phyloP scores from a whole-genome alignment of 1,139 yeast species.

The Debaryomyces subglobosus region DNA sequence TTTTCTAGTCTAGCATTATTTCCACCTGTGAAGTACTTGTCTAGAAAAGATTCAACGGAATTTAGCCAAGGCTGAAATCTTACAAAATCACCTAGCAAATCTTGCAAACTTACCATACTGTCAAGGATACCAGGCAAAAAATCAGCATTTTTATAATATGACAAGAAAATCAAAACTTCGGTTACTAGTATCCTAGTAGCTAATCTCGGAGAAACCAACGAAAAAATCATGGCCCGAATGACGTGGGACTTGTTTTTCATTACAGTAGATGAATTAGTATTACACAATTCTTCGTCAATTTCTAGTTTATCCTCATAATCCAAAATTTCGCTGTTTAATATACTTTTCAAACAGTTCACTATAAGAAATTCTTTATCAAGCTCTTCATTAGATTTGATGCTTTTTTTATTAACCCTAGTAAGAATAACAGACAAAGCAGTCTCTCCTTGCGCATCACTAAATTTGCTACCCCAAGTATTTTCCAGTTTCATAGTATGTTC shows the following conservation, averaged over 20 bases:
- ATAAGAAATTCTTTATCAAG: constrained; percentile 45
- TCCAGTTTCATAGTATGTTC: constrained; percentile 24
- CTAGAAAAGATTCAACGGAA: constrained; percentile 39
- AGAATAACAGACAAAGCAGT: constrained; percentile 47
- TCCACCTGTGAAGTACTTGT: constrained; percentile 31
- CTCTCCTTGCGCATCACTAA: constrained; percentile 47
- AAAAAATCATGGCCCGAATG: constrained; percentile 39
- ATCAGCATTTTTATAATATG: constrained; percentile 29
- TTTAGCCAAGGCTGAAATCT: constrained; percentile 48
- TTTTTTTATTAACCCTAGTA: constrained; percentile 42
- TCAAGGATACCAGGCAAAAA: constrained; percentile 34
- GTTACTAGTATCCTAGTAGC: constrained; percentile 47
- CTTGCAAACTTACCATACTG: constrained; percentile 38
- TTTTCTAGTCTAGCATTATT: constrained; percentile 16
- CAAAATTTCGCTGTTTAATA: constrained; percentile 27
- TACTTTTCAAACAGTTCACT: constrained; percentile 41
- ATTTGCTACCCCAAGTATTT: constrained; percentile 34
- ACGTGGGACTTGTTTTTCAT: constrained; percentile 33
- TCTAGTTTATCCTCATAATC: constrained; percentile 16
- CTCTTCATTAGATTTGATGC: constrained; percentile 50
- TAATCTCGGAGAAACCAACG: constrained; percentile 44
- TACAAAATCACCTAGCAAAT: constrained; percentile 37
- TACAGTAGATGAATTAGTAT: constrained; percentile 1
- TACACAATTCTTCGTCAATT: neutral
- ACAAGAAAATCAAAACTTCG: constrained; percentile 43